Evolutionary conservation across 345 rosid species (phyloP).

Genomic region (Salix brachista): DNA sequence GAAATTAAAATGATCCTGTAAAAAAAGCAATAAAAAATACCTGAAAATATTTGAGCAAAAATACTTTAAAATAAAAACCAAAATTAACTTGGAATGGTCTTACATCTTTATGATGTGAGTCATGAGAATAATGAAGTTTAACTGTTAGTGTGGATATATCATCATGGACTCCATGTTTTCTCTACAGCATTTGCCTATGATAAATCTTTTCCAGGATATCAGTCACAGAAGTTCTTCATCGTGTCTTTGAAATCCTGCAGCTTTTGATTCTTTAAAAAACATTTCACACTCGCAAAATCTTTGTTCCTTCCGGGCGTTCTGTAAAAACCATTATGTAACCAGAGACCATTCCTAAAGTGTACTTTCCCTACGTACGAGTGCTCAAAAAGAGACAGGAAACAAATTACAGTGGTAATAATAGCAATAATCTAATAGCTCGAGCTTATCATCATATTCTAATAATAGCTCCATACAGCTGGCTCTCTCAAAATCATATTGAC

Average conservation of each 20-base stretch:
- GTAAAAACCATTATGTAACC: background rate
- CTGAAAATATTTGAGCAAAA: too few relatives aligned
- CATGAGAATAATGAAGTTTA: too few relatives aligned
- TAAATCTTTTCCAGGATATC: background rate
- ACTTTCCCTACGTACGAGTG: background rate
- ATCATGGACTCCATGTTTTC: background rate
- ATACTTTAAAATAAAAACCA: too few relatives aligned
- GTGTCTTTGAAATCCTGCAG: background rate
- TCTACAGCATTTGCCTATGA: background rate
- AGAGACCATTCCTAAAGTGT: background rate
- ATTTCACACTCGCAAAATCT: background rate
- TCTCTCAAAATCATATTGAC: constrained; percentile 21
- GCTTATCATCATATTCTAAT: background rate
- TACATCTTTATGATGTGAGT: too few relatives aligned
- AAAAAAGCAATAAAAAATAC: too few relatives aligned
- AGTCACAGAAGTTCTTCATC: background rate
- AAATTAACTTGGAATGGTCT: too few relatives aligned
- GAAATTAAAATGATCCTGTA: too few relatives aligned
- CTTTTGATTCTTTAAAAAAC: too few relatives aligned
- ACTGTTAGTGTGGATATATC: background rate
- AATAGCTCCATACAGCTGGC: constrained; percentile 25
- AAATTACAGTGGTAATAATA: too few relatives aligned
- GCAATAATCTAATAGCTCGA: background rate
- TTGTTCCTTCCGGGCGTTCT: background rate
- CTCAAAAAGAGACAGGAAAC: background rate